Evolutionary conservation across 2,329 filamentous ascomycete species (phyloP), one percentile per base, ranked within the genome.

Genomic region (Emericellopsis atlantica): DNA sequence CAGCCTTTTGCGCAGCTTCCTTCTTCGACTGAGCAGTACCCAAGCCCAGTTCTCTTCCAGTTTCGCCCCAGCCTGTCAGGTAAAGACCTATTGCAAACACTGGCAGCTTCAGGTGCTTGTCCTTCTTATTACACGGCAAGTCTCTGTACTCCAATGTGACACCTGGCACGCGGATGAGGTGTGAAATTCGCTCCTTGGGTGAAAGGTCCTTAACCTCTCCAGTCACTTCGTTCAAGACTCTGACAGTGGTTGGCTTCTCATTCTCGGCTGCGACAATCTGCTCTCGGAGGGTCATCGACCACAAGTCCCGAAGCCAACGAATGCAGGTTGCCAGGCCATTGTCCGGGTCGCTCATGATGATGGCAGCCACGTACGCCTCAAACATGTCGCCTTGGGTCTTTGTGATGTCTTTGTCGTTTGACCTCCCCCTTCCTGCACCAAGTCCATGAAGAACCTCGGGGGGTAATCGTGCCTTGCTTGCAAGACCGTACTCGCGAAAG

Each of bases 371-470:
- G 50, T 93, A 95, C 0, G 90, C 84, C 57, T 96, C 90, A 51
- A 95, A 93, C 15, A 95, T 72, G 54, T 96, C 90, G 8, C 81
- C 89, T 42, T 84, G 69, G 9, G 87, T 77, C 58, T 95, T 95
- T 12, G 66, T 72, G 44, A 74, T 69, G 34, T 70, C 72, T 55
- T 72, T 79, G 54, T 53, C 59, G 42, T 52, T 70, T 6, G 56
- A 55, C 10, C 46, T 53, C 12, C 51, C 51, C 16, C 46, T 48
- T 8, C 54, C 51, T 6, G 50, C 40, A 6, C 45, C 43, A 22
- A 43, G 43, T 29, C 50, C 47, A 40, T 52, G 60, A 37, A 46
- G 52, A 21, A 62, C 62, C 45, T 70, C 67, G 2, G 49, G 48
- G 2, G 72, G 81, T 3, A 84, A 63, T 23, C 67, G 68, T 7